Evolutionary conservation across 768 basidiomycete genomes (phyloP), one percentile per base, ranked within the genome.

Genomic region (Strobilomyces confusus): DNA sequence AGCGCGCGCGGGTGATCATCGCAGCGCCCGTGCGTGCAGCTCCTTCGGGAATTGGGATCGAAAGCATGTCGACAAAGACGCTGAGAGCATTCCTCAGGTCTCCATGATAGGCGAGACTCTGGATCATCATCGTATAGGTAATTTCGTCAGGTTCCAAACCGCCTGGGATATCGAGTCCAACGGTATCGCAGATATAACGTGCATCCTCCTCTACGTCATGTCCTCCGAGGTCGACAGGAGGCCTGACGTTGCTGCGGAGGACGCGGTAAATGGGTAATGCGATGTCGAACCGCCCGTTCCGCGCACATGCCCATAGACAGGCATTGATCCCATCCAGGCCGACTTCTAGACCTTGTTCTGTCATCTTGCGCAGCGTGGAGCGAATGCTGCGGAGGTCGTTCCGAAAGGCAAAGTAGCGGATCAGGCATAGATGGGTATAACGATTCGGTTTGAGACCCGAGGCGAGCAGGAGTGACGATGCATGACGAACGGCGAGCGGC

Each of bases 121-220:
- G 91, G 48, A 92, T 77, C 66, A 91, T 72, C 25, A 73, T 69
- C 15, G 80, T 82, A 66, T 84, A 94, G 14, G 87, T 92, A 52
- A 83, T 69, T 19, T 74, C 70, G 65, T 90, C 79, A 9, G 91
- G 88, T 40, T 71, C 67, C 34, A 86, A 58, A 12, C 71, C 61
- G 15, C 58, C 55, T 4, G 70, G 68, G 7, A 85, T 67, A 44
- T 69, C 61, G 54, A 90, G 74, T 43, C 70, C 71, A 53, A 85
- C 66, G 9, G 54, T 72, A 33, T 78, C 63, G 15, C 60, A 56
- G 13, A 88, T 74, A 52, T 72, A 66, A 19, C 63, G 61, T 15
- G 63, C 62, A 9, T 76, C 69, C n/a, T 63, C 63, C 11, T 71
- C 58, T 9, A 77, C 56, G 49, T 75, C 69, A n/a, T 72, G 62